Percentiles rank a stretch among this genome's conserved stretches.
phyloP scores from a whole-genome alignment of 2,329 filamentous ascomycete genomes.

The Arthrobotrys iridis region DNA sequence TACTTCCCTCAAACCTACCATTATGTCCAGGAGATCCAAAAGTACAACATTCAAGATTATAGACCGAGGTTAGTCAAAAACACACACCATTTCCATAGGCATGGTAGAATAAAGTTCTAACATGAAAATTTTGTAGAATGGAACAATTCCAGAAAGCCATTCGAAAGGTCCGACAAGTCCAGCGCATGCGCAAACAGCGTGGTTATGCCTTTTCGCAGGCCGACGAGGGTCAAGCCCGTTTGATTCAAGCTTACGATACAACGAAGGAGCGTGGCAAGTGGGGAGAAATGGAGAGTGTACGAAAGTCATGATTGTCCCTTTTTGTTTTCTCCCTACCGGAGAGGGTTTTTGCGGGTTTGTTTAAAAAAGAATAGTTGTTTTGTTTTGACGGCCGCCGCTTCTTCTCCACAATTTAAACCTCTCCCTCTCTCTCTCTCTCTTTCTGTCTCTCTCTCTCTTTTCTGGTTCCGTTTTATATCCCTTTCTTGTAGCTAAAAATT shows the following conservation, averaged over 20 bases:
- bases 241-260: conserved; percentile 97
- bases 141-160: conserved; percentile 99
- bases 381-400: conserved; percentile 30
- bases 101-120: conserved; percentile 34
- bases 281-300: conserved; percentile 86
- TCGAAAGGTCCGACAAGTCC: conserved; percentile 95
- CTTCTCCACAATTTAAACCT: conserved; percentile 32
- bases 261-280: conserved; percentile 90
- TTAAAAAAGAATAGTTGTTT: conserved; percentile 53
- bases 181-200: conserved; percentile 98
- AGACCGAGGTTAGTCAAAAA: conserved; percentile 83
- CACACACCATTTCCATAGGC: neutral
- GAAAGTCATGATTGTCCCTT: conserved; percentile 57
- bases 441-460: conserved; percentile 52
- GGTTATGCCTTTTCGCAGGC: conserved; percentile 98
- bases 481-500: conserved; percentile 38
- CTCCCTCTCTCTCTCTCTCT: conserved; percentile 45
- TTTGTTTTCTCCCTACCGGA: too few relatives aligned
- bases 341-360: conserved; percentile 53
- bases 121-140: conserved; percentile 72
- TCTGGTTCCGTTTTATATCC: conserved; percentile 39
- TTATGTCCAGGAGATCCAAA: conserved; percentile 99
- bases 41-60: conserved; percentile 99
- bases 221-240: conserved; percentile 92
- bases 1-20: conserved; percentile 96